Evolutionary conservation across 164 flowering plant genomes (phyloP), one percentile per base, ranked within the genome.

Genomic region (Aristolochia californica): DNA sequence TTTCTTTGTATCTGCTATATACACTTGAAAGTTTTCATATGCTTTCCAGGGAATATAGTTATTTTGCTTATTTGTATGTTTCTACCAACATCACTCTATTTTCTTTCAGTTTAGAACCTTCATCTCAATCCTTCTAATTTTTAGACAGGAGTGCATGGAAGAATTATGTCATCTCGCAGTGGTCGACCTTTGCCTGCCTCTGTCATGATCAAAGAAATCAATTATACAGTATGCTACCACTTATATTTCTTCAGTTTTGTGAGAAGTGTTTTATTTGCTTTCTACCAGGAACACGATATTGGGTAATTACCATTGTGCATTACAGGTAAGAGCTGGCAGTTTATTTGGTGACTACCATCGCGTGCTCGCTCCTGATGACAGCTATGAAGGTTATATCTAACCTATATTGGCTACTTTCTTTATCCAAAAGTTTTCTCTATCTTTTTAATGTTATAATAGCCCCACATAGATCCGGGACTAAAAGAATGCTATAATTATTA

Each of bases 91-190:
- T 34, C 7, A 28, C 2, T 28, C 30, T 34, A 34, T 34, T 34
- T 8, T 34, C 40, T 34, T 34, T 34, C 40, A 34, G 4, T n/a
- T 53, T 21, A 17, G 24, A 45, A 52, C 38, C 43, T 28, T 61
- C 45, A 48, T 44, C 13, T 43, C 17, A 45, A 7, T 67, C 26
- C 59, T 54, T 43, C 21, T 30, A 55, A 52, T 44, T 27, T 71
- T 55, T 61, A 91, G 98, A 80, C 84, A 62, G 96, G 95, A 70
- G 76, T 91, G 57, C 95, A 87, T 73, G 98, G 98, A 65, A 75
- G 85, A 72, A 68, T 88, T 48, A 75, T 80, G 52, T 82, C 98
- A 62, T 82, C 95, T 58, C 78, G 72, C 26, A 56, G 55, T 63
- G 96, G 95, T 68, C 71, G 69, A 58, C 88, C 95, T 65, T 72